Percentiles rank a stretch among this genome's conserved stretches.
phyloP scores from a whole-genome alignment of 2,329 filamentous ascomycete genomes.

The Cladophialophora bantiana region DNA sequence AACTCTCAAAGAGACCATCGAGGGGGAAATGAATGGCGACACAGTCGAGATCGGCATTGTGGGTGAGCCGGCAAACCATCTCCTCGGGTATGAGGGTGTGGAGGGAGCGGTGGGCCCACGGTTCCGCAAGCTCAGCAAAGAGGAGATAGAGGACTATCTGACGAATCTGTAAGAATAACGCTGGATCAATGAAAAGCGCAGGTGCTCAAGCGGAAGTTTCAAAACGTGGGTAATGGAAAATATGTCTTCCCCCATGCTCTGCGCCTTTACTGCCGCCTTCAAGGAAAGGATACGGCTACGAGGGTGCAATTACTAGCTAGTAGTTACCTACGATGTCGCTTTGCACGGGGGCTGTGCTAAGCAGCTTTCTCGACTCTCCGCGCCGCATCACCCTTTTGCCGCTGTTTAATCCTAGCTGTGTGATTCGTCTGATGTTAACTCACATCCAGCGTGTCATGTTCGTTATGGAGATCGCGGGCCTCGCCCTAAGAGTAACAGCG shows the following conservation, averaged over 20 bases:
- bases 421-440: too few relatives aligned
- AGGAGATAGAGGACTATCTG: constrained; percentile 99
- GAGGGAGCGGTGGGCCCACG: constrained; percentile 83
- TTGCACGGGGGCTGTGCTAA: too few relatives aligned
- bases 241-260: background rate
- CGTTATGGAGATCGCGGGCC: too few relatives aligned
- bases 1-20: constrained; percentile 98
- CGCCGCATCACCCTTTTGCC: too few relatives aligned
- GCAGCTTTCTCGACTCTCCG: too few relatives aligned
- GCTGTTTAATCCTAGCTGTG: too few relatives aligned
- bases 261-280: background rate
- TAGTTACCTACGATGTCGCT: too few relatives aligned
- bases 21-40: constrained; percentile 98
- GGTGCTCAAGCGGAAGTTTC: background rate
- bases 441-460: too few relatives aligned
- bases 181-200: background rate
- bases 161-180: constrained; percentile 77
- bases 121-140: constrained; percentile 92
- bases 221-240: background rate
- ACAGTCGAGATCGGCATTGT: constrained; percentile 99
- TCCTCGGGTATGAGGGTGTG: constrained; percentile 89
- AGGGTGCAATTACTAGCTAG: background rate
- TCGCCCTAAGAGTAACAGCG: too few relatives aligned
- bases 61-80: constrained; percentile 88
- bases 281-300: background rate